phyloP scores from a whole-genome alignment of 2,329 filamentous ascomycete genomes.

The Botryotinia calthae region DNA sequence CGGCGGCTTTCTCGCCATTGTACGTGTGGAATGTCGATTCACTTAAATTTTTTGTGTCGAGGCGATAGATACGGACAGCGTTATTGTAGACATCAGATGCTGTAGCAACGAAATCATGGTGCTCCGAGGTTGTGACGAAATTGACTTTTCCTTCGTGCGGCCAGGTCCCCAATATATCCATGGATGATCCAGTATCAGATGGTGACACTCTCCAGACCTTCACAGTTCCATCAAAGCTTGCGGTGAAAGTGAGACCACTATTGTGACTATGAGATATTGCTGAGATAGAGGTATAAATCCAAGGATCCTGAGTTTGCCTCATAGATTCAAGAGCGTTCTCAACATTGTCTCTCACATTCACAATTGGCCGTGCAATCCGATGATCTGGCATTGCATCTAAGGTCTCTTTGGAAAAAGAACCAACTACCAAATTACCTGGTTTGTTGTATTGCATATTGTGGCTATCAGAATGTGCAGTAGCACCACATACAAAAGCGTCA shows the following conservation, averaged over 20 bases:
- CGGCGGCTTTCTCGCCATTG: constrained; percentile 31
- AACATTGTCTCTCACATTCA: constrained; percentile 43
- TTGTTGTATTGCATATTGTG: constrained; percentile 67
- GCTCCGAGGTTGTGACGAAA: constrained; percentile 54
- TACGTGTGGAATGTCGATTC: constrained; percentile 34
- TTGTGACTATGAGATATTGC: constrained; percentile 54
- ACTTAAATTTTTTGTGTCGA: constrained; percentile 42
- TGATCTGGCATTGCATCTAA: constrained; percentile 56
- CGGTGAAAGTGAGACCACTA: constrained; percentile 53
- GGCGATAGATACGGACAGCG: constrained; percentile 57
- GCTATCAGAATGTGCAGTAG: constrained; percentile 59
- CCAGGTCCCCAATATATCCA: constrained; percentile 53
- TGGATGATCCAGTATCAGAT: constrained; percentile 40
- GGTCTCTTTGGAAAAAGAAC: constrained; percentile 46
- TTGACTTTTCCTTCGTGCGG: constrained; percentile 58
- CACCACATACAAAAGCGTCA: constrained; percentile 57
- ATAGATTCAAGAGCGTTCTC: constrained; percentile 57
- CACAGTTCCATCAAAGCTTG: constrained; percentile 60
- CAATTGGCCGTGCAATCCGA: constrained; percentile 52
- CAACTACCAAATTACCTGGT: constrained; percentile 59
- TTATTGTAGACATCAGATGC: constrained; percentile 54
- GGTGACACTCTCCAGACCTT: constrained; percentile 54
- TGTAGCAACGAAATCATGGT: constrained; percentile 53
- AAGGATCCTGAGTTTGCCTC: constrained; percentile 58
- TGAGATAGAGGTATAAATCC: constrained; percentile 63